Evolutionary conservation across 805 yeast species (phyloP), one percentile per base, ranked within the genome.

Genomic region (Candida ulmi): DNA sequence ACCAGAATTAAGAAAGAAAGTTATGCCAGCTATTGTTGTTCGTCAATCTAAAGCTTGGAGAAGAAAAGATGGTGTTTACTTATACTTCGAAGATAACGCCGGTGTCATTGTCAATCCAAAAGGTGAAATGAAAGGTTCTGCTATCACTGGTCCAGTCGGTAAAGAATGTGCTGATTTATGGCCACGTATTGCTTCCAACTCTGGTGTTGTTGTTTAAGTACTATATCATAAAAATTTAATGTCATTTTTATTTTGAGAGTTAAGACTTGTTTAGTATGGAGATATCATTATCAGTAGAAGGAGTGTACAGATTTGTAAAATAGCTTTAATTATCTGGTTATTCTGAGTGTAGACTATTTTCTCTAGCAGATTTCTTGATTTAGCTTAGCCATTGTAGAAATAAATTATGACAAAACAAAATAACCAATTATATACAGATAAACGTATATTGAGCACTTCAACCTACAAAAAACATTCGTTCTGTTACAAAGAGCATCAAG

Each of bases 41-140:
- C 91, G 99, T 78, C 99, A 93, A 80, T 76, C 99, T 57, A 91
- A 90, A 81, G 88, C 99, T 58, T 93, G 99, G 99, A 91, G 99
- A 91, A 88, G 99, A 85, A 91, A 83, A 83, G 99, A 93, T 69
- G 99, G 99, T 85, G 85, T 88, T 63, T 93, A 72, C 90, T 88
- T 93, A 73, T 93, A 93, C 88, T 93, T 93, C 64, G 99, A 93
- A 83, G 99, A 93, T 78, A 93, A 93, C 69, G 99, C 99, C 57
- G 99, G 99, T 83, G 99, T 95, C 73, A 93, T 93, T 69, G 99
- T 93, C 72, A 93, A 93, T 80, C 99, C 99, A 70, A 93, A 93
- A 93, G 99, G 99, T 81, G 99, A 93, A 78, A 93, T 95, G 99
- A 93, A 93, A 83, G 99, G 99, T 77, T 95, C 99, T 60, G 99